Evolutionary conservation across 345 rosid species (phyloP).

Genomic region (Raphanus sativus): DNA sequence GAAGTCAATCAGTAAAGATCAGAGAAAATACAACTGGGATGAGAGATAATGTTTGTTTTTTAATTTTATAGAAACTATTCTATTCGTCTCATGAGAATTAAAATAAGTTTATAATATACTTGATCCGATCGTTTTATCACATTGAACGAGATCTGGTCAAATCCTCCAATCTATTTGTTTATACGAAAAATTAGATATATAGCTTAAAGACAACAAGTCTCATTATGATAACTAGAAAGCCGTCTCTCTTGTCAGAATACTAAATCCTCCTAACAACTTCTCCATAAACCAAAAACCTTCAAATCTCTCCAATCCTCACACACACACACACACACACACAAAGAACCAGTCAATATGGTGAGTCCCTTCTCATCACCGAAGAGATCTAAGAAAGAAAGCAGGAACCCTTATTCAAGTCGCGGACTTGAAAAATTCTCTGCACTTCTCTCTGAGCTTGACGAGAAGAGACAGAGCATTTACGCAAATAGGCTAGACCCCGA

Average conservation of each 20-base stretch:
- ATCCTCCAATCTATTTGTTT: constrained; percentile 21
- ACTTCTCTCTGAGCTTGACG: constrained; percentile 61
- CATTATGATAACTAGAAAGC: constrained; percentile 11
- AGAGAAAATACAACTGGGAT: constrained; percentile 18
- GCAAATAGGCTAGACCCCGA: constrained; percentile 41
- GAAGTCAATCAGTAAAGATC: constrained; percentile 25
- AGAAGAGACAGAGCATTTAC: constrained; percentile 59
- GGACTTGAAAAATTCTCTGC: constrained; percentile 79
- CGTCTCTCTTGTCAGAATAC: constrained; percentile 26
- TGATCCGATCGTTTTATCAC: constrained; percentile 38
- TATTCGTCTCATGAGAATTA: constrained; percentile 1
- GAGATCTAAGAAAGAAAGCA: constrained; percentile 40
- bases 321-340: not conserved
- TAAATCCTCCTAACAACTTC: not conserved
- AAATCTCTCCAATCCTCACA: not conserved
- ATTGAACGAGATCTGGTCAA: constrained; percentile 32
- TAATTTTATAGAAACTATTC: not conserved
- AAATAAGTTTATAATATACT: not conserved
- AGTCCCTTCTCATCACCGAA: constrained; percentile 34
- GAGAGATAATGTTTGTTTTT: constrained; percentile 13
- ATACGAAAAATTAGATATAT: not conserved
- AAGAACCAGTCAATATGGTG: constrained; percentile 8
- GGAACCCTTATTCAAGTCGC: constrained; percentile 66
- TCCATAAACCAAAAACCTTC: constrained; percentile 13
- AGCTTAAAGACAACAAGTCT: constrained; percentile 25